Percentiles rank a stretch among this genome's conserved stretches.
These are phyloP conservation scores for Gastrolobium villosum DNA, from an alignment of 306 rosid species.

Conservation along the genomic window DNA sequence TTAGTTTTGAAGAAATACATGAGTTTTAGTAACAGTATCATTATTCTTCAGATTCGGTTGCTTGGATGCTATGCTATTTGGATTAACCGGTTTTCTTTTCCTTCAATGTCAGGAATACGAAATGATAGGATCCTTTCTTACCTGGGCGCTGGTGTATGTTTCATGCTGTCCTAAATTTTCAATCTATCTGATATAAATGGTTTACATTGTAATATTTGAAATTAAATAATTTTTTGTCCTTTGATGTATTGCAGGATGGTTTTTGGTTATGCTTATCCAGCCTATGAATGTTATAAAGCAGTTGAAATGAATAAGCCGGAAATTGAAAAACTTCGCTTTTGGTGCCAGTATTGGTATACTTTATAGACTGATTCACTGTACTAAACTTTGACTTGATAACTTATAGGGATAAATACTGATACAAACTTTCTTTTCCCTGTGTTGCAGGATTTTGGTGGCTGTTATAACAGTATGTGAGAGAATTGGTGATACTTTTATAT, in stretches of 20 bases:
- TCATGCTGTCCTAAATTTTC: not conserved
- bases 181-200: slow-evolving; percentile 23
- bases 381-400: not conserved
- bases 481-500: slow-evolving; percentile 85
- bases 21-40: not conserved
- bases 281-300: slow-evolving; percentile 95
- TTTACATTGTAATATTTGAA: slow-evolving; percentile 29
- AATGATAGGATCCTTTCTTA: slow-evolving; percentile 94
- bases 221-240: not conserved
- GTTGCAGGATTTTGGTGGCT: slow-evolving; percentile 95
- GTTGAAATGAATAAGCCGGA: slow-evolving; percentile 93
- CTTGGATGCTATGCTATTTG: slow-evolving; percentile 42
- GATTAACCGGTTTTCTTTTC: slow-evolving; percentile 45
- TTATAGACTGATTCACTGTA: slow-evolving; percentile 3
- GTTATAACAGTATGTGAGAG: slow-evolving; percentile 90
- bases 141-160: slow-evolving; percentile 93
- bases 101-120: slow-evolving; percentile 62
- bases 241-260: slow-evolving; percentile 71
- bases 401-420: slow-evolving; percentile 31
- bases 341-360: slow-evolving; percentile 97
- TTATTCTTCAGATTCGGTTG: slow-evolving; percentile 34
- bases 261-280: slow-evolving; percentile 99
- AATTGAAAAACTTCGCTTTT: slow-evolving; percentile 90
- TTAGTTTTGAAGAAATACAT: slow-evolving; percentile 35
- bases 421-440: slow-evolving; percentile 26